These are phyloP conservation scores for Cutaneotrichosporon sp. DNA, from an alignment of 1,284 basidiomycete species.

Conservation along the genomic window DNA sequence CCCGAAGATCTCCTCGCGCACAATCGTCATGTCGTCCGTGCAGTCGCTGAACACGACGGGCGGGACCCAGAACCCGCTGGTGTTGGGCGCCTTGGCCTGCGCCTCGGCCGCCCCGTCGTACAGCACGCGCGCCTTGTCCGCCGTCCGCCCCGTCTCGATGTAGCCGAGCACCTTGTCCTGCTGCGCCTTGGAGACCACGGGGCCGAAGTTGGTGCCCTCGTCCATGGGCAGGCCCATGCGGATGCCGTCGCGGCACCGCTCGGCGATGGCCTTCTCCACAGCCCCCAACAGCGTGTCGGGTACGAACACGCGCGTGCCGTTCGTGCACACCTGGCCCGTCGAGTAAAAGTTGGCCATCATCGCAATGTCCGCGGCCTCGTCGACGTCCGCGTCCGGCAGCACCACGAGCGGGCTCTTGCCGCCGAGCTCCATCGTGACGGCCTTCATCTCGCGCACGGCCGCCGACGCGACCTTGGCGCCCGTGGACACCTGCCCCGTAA, in stretches of 20 bases:
- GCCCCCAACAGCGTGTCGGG: constrained; percentile 13
- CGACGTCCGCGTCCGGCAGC: constrained; percentile 22
- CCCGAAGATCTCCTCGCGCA: constrained; percentile 56
- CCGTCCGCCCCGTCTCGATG: constrained; percentile 18
- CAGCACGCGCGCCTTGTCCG: constrained; percentile 23
- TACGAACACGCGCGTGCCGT: constrained; percentile 26
- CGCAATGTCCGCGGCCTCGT: constrained; percentile 24
- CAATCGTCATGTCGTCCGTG: constrained; percentile 40
- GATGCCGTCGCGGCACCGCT: constrained; percentile 23
- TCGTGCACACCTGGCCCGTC: constrained; percentile 26
- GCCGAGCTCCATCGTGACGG: constrained; percentile 27
- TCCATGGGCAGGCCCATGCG: constrained; percentile 22
- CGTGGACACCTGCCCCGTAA: constrained; percentile 24
- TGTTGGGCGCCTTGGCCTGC: constrained; percentile 11
- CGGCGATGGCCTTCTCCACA: constrained; percentile 16
- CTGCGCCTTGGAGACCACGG: constrained; percentile 23
- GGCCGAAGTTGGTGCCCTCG: constrained; percentile 22
- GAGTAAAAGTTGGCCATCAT: constrained; percentile 28
- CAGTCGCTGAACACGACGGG: constrained; percentile 51
- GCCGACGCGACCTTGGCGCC: constrained; percentile 18
- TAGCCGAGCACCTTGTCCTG: constrained; percentile 20
- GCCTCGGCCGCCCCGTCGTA: constrained; percentile 18
- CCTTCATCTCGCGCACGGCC: constrained; percentile 22
- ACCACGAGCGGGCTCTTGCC: constrained; percentile 25
- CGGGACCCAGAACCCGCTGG: constrained; percentile 34